phyloP scores from a whole-genome alignment of 2,329 filamentous ascomycete species.

The Phialemoniopsis sp. region DNA sequence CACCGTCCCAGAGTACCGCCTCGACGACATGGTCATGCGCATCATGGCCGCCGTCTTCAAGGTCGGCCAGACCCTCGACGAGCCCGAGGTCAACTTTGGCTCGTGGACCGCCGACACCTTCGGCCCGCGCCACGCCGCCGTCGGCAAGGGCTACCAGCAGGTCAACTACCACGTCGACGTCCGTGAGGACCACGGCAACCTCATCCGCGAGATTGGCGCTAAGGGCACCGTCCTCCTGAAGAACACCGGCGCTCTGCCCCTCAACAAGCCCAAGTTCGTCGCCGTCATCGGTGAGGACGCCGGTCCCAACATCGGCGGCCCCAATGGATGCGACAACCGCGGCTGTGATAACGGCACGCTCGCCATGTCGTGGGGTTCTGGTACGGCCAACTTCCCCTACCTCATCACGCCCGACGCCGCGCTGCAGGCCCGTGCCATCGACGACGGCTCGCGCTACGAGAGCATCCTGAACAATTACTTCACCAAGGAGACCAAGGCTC shows the following conservation, averaged over 20 bases:
- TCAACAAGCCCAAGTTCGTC: slow-evolving; percentile 73
- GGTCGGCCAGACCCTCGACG: slow-evolving; percentile 49
- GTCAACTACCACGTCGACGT: slow-evolving; percentile 84
- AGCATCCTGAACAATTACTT: slow-evolving; percentile 64
- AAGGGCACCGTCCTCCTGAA: slow-evolving; percentile 87
- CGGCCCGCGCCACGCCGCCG: slow-evolving; percentile 66
- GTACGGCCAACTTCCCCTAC: slow-evolving; percentile 71
- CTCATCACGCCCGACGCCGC: slow-evolving; percentile 70
- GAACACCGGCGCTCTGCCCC: slow-evolving; percentile 71
- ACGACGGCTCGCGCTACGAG: slow-evolving; percentile 57
- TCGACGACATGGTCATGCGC: slow-evolving; percentile 90
- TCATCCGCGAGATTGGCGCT: slow-evolving; percentile 74
- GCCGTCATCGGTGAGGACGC: slow-evolving; percentile 82
- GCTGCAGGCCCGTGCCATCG: slow-evolving; percentile 57
- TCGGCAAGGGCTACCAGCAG: slow-evolving; percentile 56
- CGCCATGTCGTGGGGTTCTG: slow-evolving; percentile 77
- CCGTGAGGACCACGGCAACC: slow-evolving; percentile 64
- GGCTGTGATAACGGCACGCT: slow-evolving; percentile 57
- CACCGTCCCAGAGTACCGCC: slow-evolving; percentile 77
- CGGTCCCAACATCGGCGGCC: slow-evolving; percentile 67
- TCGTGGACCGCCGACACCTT: slow-evolving; percentile 80
- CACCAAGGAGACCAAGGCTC: slow-evolving; percentile 53
- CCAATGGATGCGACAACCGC: slow-evolving; percentile 74
- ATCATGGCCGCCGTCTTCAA: slow-evolving; percentile 72
- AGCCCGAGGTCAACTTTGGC: slow-evolving; percentile 70